Conservation (phyloP, 202 grass and related monocot genomes). For the Zoysia matrella region DNA sequence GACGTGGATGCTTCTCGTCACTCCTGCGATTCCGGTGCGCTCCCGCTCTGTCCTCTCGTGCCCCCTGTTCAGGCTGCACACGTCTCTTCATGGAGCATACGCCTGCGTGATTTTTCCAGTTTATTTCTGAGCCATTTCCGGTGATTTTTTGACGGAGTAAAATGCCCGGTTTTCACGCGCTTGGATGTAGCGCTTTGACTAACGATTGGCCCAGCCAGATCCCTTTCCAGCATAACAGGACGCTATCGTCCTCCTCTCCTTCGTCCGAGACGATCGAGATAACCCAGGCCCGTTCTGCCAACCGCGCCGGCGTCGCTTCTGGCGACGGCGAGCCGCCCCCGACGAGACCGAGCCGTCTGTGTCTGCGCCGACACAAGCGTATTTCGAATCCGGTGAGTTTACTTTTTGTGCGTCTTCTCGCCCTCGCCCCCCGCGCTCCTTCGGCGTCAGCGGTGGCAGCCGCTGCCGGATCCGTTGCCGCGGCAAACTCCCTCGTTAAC, state of each 20-base stretch:
- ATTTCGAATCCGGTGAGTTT: neutral
- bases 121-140: neutral
- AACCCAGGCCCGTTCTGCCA: neutral
- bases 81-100: no score
- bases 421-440: neutral
- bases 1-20: constrained; percentile 18
- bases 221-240: neutral
- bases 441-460: neutral
- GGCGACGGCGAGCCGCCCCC: neutral
- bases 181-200: neutral
- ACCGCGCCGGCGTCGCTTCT: neutral
- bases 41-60: neutral
- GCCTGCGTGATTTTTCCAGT: no score
- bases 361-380: neutral
- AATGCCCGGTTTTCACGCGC: neutral
- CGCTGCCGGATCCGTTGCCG: neutral
- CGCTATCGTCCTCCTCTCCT: neutral
- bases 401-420: neutral
- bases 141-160: neutral
- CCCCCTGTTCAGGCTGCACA: constrained; percentile 22
- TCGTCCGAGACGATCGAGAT: neutral
- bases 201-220: neutral
- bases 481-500: neutral
- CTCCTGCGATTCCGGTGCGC: constrained; percentile 38
- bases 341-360: neutral